Base-by-base conservation (phyloP, 2,329 filamentous ascomycete genomes). In the Trichoderma sp. region DNA sequence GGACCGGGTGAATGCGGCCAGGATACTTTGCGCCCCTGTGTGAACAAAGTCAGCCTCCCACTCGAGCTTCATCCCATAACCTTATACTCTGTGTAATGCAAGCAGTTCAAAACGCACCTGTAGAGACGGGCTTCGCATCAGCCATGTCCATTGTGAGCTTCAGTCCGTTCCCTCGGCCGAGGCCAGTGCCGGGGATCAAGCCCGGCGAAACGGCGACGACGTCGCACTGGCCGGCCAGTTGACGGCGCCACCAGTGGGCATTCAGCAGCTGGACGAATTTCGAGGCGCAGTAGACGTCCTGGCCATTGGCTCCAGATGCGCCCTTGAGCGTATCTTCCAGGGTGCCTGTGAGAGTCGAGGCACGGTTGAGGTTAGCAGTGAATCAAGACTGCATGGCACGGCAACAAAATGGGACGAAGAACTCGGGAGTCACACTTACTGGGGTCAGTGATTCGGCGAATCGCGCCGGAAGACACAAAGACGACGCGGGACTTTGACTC, bases 231-330 rank as follows among this genome's bases (percentile, higher is more conserved):
- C 74, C 79, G 0, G 68, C 63, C n/a, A 85, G 78, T 68, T 83
- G 75, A 3, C 83, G 82, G 2, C 82, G 81, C 83, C 83, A 85
- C 82, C 82, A 85, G 55, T 85, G 82, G 1, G 83, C 81, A 7
- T 77, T 76, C 1, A 85, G 78, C 0, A 85, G 76, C 67, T 82
- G 81, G 0, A 78, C 74, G 64, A 85, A 85, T 68, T 85, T 85
- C 66, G 78, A 79, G 47, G 77, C 74, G 9, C 68, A 24, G 67
- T 85, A 85, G 9, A 79, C 72, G 0, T 56, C 66, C 2, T 54
- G 48, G 0, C 56, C 68, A 0, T 72, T 68, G 0, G 72, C 71
- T 3, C 77, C 79, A 0, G 81, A 78, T 1, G 72, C 74, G 1
- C 75, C 78, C 24, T 76, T 76, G 14, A 83, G 71, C 34, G 81